Evolutionary conservation across 2,329 filamentous ascomycete genomes (phyloP), one percentile per base, ranked within the genome.

Genomic region (Geosmithia morbida): DNA sequence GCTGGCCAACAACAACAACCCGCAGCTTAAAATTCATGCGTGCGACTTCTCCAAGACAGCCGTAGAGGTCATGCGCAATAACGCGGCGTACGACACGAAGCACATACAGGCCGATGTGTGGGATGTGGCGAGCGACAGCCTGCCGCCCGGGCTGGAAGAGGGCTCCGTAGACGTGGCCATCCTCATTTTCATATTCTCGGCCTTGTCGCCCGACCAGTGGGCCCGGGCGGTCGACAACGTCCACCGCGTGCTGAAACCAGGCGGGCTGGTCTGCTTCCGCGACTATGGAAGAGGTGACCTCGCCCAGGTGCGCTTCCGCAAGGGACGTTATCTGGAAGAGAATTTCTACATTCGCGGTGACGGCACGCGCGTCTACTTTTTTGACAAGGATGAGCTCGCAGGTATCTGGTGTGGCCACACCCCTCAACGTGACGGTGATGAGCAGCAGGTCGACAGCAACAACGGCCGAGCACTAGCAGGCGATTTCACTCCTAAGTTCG

Each of bases 291-390:
- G 89, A 61, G 92, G 92, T 33, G 92, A 98, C 65, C 72, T 98
- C 51, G 90, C 92, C 17, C 92, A 98, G 69, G 92, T 98, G 51
- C 78, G 92, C 50, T 97, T 98, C 70, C 94, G 92, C 68, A 96
- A 95, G 67, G 87, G 87, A 13, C 76, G 92, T 41, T 97, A 90
- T 59, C 74, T 98, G 59, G 86, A 88, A 48, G 92, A 97, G 65
- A 98, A 97, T 60, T 98, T 98, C 58, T 98, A 98, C 62, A 85
- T 96, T 43, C 74, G 92, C 33, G 92, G 92, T 2, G 92, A 98
- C 62, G 92, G 92, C 2, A 98, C 92, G 3, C 77, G 92, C 7
- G 92, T 98, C 0, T 98, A 97, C 65, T 98, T 98, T 65, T 98
- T 98, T 59, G 90, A 96, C 49, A 74, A 81, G 62, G 81, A 89